phyloP scores from a whole-genome alignment of 2,329 filamentous ascomycete species.

The Ramichloridium luteum region DNA sequence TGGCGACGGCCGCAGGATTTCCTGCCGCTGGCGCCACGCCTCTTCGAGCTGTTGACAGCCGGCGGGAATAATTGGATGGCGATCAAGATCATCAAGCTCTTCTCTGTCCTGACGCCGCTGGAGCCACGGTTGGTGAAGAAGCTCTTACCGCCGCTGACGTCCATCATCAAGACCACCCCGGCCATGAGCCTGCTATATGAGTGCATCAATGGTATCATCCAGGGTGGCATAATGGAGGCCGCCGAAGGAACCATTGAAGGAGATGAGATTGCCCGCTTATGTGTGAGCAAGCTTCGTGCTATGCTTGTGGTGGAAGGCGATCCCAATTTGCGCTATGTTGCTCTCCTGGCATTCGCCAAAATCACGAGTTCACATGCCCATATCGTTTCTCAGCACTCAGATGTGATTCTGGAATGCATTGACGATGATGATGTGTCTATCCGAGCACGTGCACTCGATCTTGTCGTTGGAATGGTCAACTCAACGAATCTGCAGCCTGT shows the following conservation, averaged over 20 bases:
- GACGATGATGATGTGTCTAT: slow-evolving; percentile 95
- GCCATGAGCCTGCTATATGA: slow-evolving; percentile 98
- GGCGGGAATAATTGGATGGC: slow-evolving; percentile 99
- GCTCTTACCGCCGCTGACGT: slow-evolving; percentile 76
- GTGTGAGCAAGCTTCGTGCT: slow-evolving; percentile 80
- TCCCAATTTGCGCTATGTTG: slow-evolving; percentile 95
- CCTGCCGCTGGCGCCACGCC: slow-evolving; percentile 72
- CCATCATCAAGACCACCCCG: slow-evolving; percentile 84
- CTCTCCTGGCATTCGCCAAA: slow-evolving; percentile 85
- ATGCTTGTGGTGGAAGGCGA: slow-evolving; percentile 93
- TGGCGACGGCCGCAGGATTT: slow-evolving; percentile 93
- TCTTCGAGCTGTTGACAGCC: slow-evolving; percentile 86
- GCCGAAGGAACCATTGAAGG: slow-evolving; percentile 67
- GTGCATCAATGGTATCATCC: slow-evolving; percentile 96
- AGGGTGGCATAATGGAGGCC: slow-evolving; percentile 82
- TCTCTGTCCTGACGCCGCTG: slow-evolving; percentile 83
- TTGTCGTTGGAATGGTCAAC: slow-evolving; percentile 89
- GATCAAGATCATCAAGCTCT: slow-evolving; percentile 97
- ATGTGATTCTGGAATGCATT: slow-evolving; percentile 92
- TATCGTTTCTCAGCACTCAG: slow-evolving; percentile 82
- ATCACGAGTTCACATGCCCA: slow-evolving; percentile 81
- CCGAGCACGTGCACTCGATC: slow-evolving; percentile 77
- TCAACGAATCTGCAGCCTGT: slow-evolving; percentile 72
- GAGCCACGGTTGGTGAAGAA: slow-evolving; percentile 89
- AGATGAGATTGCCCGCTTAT: slow-evolving; percentile 84